Conservation (phyloP, 176 grass and related monocot genomes). For the Musa troglodytarum region DNA sequence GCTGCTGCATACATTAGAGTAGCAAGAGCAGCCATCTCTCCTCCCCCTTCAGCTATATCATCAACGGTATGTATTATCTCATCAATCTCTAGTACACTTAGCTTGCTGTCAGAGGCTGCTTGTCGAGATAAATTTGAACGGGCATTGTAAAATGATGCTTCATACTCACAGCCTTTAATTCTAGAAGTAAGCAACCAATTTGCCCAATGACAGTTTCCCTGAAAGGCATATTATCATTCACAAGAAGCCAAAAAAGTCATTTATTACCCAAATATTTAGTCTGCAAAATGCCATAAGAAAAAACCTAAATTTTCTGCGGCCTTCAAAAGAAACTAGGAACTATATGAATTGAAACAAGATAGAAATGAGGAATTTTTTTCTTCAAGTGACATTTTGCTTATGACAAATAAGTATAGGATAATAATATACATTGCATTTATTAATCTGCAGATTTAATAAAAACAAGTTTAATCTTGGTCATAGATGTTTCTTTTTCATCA, state of each 20-base stretch:
- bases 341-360: not conserved
- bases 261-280: not conserved
- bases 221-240: conserved; percentile 16
- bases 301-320: not conserved
- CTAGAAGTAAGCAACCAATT: conserved; percentile 92
- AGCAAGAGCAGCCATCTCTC: conserved; percentile 80
- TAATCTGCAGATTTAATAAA: too few relatives aligned
- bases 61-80: conserved; percentile 70
- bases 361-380: not conserved
- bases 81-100: conserved; percentile 57
- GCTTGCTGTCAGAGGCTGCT: conserved; percentile 28
- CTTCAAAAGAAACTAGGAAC: too few relatives aligned
- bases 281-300: not conserved
- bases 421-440: too few relatives aligned
- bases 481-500: too few relatives aligned
- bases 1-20: conserved; percentile 86
- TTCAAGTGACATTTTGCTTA: too few relatives aligned
- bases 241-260: conserved; percentile 10
- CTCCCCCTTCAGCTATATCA: conserved; percentile 70
- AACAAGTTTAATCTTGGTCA: too few relatives aligned
- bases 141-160: conserved; percentile 80
- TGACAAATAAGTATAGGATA: too few relatives aligned
- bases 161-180: conserved; percentile 62
- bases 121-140: conserved; percentile 70
- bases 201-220: conserved; percentile 91